Evolutionary conservation across 805 yeast genomes (phyloP).

Genomic region (Ascoidea tarda): DNA sequence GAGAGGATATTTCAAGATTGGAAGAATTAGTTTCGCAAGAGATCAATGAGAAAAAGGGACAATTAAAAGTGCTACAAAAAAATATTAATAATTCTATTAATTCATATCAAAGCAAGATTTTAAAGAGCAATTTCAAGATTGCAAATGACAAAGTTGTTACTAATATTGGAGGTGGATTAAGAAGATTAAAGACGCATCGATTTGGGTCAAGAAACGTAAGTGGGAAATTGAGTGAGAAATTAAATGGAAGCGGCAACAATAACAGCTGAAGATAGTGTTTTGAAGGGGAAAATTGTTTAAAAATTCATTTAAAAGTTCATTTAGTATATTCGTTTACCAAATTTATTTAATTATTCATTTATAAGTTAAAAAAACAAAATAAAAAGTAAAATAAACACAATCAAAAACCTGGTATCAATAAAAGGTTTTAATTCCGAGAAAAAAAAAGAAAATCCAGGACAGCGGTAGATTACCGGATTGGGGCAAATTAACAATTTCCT

Average conservation of each 20-base stretch:
- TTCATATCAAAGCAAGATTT: neutral
- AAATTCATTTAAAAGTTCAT: slow-evolving; percentile 2
- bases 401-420: too few species aligned
- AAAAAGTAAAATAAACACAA: too few species aligned
- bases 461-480: too few species aligned
- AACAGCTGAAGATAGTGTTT: slow-evolving; percentile 9
- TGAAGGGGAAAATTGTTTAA: slow-evolving; percentile 5
- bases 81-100: neutral
- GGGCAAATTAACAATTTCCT: too few species aligned
- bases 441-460: too few species aligned
- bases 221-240: neutral
- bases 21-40: neutral
- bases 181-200: neutral
- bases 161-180: neutral
- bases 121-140: neutral
- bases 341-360: too few species aligned
- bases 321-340: too few species aligned
- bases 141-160: neutral
- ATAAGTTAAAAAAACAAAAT: too few species aligned
- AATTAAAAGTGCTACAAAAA: too few species aligned
- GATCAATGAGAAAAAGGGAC: too few species aligned
- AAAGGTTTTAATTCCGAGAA: too few species aligned
- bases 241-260: neutral
- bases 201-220: neutral
- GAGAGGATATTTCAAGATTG: neutral